Base-by-base conservation (phyloP, 2,329 filamentous ascomycete genomes). In the Neurospora sp. region DNA sequence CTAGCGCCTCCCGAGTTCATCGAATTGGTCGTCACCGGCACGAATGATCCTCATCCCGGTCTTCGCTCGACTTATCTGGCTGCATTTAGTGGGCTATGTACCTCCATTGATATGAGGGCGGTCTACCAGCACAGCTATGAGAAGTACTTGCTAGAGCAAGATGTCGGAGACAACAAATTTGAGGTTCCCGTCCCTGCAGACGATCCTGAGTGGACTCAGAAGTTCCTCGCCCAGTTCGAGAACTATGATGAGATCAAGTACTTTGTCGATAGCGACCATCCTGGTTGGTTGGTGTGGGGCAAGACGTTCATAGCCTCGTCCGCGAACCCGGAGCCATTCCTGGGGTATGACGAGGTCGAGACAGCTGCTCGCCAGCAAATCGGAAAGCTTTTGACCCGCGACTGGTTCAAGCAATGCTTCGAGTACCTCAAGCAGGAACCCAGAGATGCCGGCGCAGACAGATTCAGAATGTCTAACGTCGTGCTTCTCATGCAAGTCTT, bases 401-500 rank as follows among this genome's bases (percentile, higher is more conserved):
- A 93, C 38, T 99, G 96, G 96, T 90, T 97, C 74, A 87, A 87
- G 62, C 91, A 90, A 68, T 95, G 91, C 80, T 99, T 99, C 77
- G 91, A 90, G 33, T 98, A 95, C 78, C 87, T 98, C 82, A 98
- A 97, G 82, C 96, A 98, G 80, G 95, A 98, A 79, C 95, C 96
- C 2, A 89, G 95, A 66, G 95, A 98, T 78, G 81, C 88, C 0
- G 86, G 86, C 4, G 86, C 91, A 0, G 95, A 99, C 78, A 88
- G 95, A 68, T 98, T 99, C 83, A 88, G 94, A 69, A 94, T 97
- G 86, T 90, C 91, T 40, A 94, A 91, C 76, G 91, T 93, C 0
- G 91, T 96, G 79, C 86, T 97, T 74, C 84, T 99, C 46, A 92
- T 95, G 77, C 93, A 97, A 77, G 88, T 93, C 0, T 96, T 99